Base-by-base conservation (phyloP, 2,329 filamentous ascomycete species). In the Claviceps maximensis region DNA sequence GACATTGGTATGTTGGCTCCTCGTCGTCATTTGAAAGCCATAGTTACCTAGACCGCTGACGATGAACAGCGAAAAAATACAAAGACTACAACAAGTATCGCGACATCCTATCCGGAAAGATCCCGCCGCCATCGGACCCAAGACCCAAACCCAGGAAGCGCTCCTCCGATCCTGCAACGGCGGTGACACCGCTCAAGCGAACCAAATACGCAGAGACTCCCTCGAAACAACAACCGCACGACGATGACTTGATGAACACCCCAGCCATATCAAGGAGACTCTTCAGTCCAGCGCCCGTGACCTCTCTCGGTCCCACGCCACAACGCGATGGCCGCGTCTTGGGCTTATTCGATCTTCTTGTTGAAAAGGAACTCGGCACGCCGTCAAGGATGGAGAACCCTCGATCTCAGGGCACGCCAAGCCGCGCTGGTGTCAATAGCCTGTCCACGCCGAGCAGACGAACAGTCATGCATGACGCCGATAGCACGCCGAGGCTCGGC, bases 321-420 rank as follows among this genome's bases (percentile, higher is more conserved):
- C 87, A 91, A 62, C 81, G 82, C 56, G 85, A 91, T 64, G 87
- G 87, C 29, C 79, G 80, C 21, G 83, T 89, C 1, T 73, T 93
- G 2, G 86, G 87, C 4, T 69, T 93, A 19, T 93, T 93, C 63
- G 87, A 91, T 62, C 69, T 86, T 12, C 69, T 89, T 8, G 70
- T 73, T 27, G 74, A 78, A 53, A 71, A 72, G 44, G 72, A 73
- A 23, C 66, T 73, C 25, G 70, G 70, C 33, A 76, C 75, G 5
- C 76, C 78, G 1, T 75, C 76, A 5, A 75, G 70, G 49, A 72
- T 53, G n/a, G 58, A 61, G 17, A 59, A 55, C 21, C 56, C 70
- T 63, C 54, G 51, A 10, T 17, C 47, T 17, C 21, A 51, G 52
- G 23, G 52, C 50, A 27, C 53, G 45, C 36, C 42, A 13, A 47